These are phyloP conservation scores for Musa acuminata DNA, from an alignment of 176 grass and related monocot genomes.

Conservation along the genomic window DNA sequence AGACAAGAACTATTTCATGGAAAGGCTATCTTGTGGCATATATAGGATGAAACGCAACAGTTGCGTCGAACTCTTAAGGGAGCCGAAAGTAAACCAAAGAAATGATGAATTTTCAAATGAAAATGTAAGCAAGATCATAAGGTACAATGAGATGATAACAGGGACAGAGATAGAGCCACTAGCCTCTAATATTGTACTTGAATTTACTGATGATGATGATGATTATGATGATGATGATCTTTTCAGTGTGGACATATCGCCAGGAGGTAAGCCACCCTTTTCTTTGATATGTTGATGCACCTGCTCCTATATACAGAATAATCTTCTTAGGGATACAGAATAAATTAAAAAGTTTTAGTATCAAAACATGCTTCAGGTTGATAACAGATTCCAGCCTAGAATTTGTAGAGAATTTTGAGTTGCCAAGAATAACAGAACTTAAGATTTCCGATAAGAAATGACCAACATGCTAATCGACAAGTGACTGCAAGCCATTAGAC, in stretches of 20 bases:
- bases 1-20: slow-evolving; percentile 15
- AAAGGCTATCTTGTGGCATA: slow-evolving; percentile 19
- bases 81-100: background rate
- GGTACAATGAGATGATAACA: slow-evolving; percentile 2
- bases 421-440: no score
- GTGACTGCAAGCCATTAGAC: no score
- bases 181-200: background rate
- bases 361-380: no score
- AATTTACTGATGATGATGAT: background rate
- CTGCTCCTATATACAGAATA: background rate
- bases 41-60: slow-evolving; percentile 20
- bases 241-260: slow-evolving; percentile 13
- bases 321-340: no score
- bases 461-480: no score
- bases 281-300: background rate
- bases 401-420: no score
- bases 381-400: no score
- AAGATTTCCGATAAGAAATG: no score
- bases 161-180: background rate
- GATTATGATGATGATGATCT: slow-evolving; percentile 16
- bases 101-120: background rate
- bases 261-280: slow-evolving; percentile 7
- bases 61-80: slow-evolving; percentile 9
- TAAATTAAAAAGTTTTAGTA: no score
- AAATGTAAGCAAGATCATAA: background rate